Evolutionary conservation across 2,329 filamentous ascomycete genomes (phyloP).

Genomic region (Colletotrichum camelliae): DNA sequence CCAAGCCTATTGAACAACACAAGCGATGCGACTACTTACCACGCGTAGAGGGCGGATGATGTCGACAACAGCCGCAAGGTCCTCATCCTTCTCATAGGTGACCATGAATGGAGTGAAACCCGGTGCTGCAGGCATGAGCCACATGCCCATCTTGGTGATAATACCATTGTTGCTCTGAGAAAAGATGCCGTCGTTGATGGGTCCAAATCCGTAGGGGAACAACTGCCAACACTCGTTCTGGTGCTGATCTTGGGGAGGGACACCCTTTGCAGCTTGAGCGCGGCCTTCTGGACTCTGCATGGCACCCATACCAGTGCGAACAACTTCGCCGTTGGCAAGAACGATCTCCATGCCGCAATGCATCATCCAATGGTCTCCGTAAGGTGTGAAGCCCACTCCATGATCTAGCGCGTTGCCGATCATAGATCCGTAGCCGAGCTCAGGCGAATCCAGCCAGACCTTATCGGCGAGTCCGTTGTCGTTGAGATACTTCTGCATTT

Average conservation of each 20-base stretch:
- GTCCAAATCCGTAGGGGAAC: constrained; percentile 45
- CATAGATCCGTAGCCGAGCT: constrained; percentile 47
- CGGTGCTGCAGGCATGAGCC: constrained; percentile 39
- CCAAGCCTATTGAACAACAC: no score
- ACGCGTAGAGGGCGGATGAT: constrained; percentile 37
- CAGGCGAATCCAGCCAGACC: constrained; percentile 49
- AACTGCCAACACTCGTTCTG: constrained; percentile 35
- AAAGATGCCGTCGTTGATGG: constrained; percentile 51
- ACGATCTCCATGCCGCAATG: constrained; percentile 50
- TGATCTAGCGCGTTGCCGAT: constrained; percentile 51
- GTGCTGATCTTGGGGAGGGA: constrained; percentile 33
- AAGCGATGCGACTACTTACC: not conserved
- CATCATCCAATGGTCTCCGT: constrained; percentile 41
- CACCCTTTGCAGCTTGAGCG: constrained; percentile 38
- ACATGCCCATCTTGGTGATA: constrained; percentile 59
- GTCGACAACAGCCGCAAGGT: constrained; percentile 39
- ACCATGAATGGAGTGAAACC: constrained; percentile 43
- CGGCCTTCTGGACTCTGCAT: constrained; percentile 35
- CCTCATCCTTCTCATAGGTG: constrained; percentile 41
- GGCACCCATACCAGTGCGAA: constrained; percentile 54
- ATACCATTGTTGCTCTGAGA: constrained; percentile 58
- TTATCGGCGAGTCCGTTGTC: constrained; percentile 40
- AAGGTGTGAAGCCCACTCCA: constrained; percentile 51
- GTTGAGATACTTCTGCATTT: constrained; percentile 54
- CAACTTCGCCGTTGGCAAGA: constrained; percentile 47